Conservation (phyloP, 495 filamentous ascomycete species). For the Penicillium lividum region DNA sequence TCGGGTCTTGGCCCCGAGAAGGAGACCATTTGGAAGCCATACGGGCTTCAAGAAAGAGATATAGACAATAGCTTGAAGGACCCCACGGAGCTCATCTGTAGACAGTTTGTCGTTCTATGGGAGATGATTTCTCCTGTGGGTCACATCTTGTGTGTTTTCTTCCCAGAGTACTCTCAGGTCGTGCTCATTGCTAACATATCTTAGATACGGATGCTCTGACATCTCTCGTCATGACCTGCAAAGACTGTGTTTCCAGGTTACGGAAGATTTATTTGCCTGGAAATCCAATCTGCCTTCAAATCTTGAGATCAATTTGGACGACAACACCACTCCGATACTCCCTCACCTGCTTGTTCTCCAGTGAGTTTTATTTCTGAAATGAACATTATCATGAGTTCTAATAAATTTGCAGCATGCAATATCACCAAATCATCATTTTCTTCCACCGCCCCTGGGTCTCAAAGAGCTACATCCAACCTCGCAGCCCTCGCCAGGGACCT, state of each 20-base stretch:
- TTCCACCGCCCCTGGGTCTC: conserved; percentile 54
- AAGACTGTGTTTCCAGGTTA: conserved; percentile 43
- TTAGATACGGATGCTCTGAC: conserved; percentile 47
- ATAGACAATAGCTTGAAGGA: conserved; percentile 32
- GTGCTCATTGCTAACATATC: conserved; percentile 15
- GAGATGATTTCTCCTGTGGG: conserved; percentile 51
- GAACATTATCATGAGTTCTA: not conserved
- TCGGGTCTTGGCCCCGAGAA: conserved; percentile 35
- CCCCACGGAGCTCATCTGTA: conserved; percentile 43
- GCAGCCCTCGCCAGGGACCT: conserved; percentile 42
- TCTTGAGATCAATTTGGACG: conserved; percentile 44
- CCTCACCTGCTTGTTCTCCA: conserved; percentile 53
- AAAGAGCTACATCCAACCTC: conserved; percentile 49
- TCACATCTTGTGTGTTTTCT: conserved; percentile 44
- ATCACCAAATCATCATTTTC: conserved; percentile 54
- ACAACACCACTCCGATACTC: conserved; percentile 37
- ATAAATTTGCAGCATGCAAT: conserved; percentile 50
- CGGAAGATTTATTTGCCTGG: conserved; percentile 48
- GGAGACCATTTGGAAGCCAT: conserved; percentile 46
- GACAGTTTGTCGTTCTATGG: conserved; percentile 49
- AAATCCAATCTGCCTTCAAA: conserved; percentile 45
- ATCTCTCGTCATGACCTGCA: conserved; percentile 49
- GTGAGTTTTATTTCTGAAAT: conserved; percentile 25
- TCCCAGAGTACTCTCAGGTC: not conserved
- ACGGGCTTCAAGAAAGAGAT: conserved; percentile 34